Evolutionary conservation across 495 filamentous ascomycete genomes (phyloP).

Genomic region (Talaromyces borbonicus): DNA sequence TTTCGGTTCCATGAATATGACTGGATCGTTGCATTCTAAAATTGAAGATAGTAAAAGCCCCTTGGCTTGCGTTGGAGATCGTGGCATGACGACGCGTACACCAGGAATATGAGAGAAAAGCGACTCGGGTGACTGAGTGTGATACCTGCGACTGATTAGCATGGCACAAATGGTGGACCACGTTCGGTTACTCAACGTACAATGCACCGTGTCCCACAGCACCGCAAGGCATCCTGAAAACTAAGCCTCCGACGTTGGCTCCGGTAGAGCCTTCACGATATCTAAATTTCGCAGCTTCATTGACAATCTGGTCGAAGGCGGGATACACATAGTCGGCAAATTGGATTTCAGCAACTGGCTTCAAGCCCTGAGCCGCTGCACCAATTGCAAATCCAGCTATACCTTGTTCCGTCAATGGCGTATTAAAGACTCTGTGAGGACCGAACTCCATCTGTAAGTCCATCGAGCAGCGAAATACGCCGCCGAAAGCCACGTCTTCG

Average conservation of each 20-base stretch:
- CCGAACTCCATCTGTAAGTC: slow-evolving; percentile 82
- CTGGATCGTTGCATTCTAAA: slow-evolving; percentile 76
- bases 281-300: slow-evolving; percentile 88
- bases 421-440: slow-evolving; percentile 88
- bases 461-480: slow-evolving; percentile 93
- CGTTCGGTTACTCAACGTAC: slow-evolving; percentile 29
- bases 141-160: slow-evolving; percentile 46
- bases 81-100: slow-evolving; percentile 78
- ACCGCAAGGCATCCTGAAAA: slow-evolving; percentile 89
- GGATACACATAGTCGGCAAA: slow-evolving; percentile 98
- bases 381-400: slow-evolving; percentile 93
- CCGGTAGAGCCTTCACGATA: slow-evolving; percentile 73
- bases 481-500: slow-evolving; percentile 94
- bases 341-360: slow-evolving; percentile 90
- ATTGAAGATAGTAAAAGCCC: slow-evolving; percentile 72
- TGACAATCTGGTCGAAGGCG: slow-evolving; percentile 95
- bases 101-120: slow-evolving; percentile 92
- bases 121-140: slow-evolving; percentile 87
- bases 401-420: slow-evolving; percentile 86
- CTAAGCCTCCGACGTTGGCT: slow-evolving; percentile 64
- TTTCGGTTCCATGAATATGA: slow-evolving; percentile 96
- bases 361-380: slow-evolving; percentile 82
- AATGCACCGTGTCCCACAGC: slow-evolving; percentile 93
- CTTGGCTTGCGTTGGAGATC: slow-evolving; percentile 87
- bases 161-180: slow-evolving; percentile 5